Evolutionary conservation across 208 protist species (phyloP).

Genomic region (Novymonas esmeraldas): DNA sequence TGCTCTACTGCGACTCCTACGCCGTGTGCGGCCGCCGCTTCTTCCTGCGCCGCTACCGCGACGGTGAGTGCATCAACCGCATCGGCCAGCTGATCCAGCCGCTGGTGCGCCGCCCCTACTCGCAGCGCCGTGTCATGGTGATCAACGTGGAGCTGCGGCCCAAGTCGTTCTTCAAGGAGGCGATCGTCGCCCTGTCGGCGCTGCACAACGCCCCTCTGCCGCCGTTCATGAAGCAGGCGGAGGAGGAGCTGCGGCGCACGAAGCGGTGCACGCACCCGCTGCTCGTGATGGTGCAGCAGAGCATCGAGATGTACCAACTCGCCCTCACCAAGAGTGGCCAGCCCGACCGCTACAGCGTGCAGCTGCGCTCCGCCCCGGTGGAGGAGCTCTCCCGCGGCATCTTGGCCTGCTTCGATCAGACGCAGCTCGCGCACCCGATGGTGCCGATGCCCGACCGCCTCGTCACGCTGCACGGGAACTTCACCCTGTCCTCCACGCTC

Average conservation of each 20-base stretch:
- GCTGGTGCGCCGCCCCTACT: conserved; percentile 72
- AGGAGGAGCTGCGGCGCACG: conserved; percentile 39
- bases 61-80: conserved; percentile 57
- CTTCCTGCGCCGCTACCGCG: conserved; percentile 65
- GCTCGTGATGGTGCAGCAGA: conserved; percentile 41
- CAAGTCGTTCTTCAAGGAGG: conserved; percentile 56
- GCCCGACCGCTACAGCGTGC: conserved; percentile 23
- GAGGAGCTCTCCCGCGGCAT: conserved; percentile 46
- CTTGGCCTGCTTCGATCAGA: conserved; percentile 53
- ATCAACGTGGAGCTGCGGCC: conserved; percentile 69
- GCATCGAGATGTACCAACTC: conserved; percentile 47
- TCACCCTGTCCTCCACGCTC: conserved; percentile 54
- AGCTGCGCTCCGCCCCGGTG: conserved; percentile 36
- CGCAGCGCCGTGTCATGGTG: conserved; percentile 52
- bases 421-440: conserved; percentile 48
- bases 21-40: conserved; percentile 71
- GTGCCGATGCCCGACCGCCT: conserved; percentile 59
- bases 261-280: conserved; percentile 42
- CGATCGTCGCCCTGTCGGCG: conserved; percentile 37
- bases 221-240: conserved; percentile 49
- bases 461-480: conserved; percentile 67
- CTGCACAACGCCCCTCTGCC: conserved; percentile 64
- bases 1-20: conserved; percentile 77
- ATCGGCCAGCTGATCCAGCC: conserved; percentile 69
- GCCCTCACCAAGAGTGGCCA: conserved; percentile 30